Base-by-base conservation (phyloP, 1,284 basidiomycete species). In the Ganoderma sp. region DNA sequence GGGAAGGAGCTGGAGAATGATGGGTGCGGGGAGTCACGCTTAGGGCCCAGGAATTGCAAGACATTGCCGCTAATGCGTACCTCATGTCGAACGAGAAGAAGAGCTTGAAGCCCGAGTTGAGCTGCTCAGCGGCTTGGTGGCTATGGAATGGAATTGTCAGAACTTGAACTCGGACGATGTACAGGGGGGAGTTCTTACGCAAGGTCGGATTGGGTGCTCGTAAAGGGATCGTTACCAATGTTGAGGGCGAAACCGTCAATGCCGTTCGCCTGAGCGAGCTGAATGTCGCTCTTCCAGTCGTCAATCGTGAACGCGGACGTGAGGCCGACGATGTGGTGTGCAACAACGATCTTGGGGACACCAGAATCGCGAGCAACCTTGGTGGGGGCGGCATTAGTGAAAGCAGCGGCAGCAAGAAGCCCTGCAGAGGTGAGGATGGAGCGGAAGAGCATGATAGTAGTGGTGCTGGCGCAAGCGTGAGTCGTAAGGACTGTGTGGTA, bases 1-100 rank as follows among this genome's bases (percentile, higher is more conserved):
- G 88, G 84, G 65, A 91, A 78, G 10, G 84, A 83, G 22, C 89
- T 90, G 60, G 12, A 34, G 2, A 41, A 61, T 28, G 14, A 57
- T 41, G 19, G 22, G 54, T 10, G 15, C 19, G 10, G 15, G 25
- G 2, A 17, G 19, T 12, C n/a, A 39, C 34, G 34, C 56, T 28
- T 19, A 39, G 22, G 39, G 37, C 6, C 37, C 37, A 39, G 37
- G 39, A 43, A 43, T 59, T 59, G 32, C 37, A 39, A 37, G 17
- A 34, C 37, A 10, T 60, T 41, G n/a, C 14, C n/a, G 52, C 3
- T 1, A 10, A 25, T 59, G 80, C 85, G 41, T 69, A 90, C 84
- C 88, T 85, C 91, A 95, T 93, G 78, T 95, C 93, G 63, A 94
- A 86, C 19, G 90, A 92, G 74, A 95, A 78, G 81, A 94, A 94